Evolutionary conservation across 1,284 basidiomycete species (phyloP).

Genomic region (Xerocomus nothofagi): DNA sequence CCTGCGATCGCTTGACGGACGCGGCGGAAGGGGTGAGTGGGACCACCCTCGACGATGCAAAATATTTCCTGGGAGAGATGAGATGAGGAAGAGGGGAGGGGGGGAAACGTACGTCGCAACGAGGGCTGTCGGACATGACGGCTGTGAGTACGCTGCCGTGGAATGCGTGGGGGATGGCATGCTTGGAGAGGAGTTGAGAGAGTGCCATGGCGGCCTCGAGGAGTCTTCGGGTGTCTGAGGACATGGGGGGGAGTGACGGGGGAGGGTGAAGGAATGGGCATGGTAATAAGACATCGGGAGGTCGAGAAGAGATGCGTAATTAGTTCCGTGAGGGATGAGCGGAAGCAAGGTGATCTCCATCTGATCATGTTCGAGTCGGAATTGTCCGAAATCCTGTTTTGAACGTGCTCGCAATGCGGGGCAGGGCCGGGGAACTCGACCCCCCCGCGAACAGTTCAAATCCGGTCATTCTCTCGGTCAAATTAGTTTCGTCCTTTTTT

Average conservation of each 20-base stretch:
- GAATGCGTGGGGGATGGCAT: constrained; percentile 53
- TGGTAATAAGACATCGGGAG: too few relatives aligned
- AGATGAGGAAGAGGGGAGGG: constrained; percentile 1
- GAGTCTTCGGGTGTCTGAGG: constrained; percentile 47
- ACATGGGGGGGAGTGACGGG: constrained; percentile 35
- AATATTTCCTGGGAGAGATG: constrained; percentile 46
- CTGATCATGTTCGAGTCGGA: constrained; percentile 25
- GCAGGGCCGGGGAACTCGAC: constrained; percentile 14
- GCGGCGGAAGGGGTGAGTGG: constrained; percentile 51
- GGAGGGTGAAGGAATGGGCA: not conserved
- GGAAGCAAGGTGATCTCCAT: constrained; percentile 27
- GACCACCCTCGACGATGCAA: constrained; percentile 56
- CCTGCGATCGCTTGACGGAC: constrained; percentile 53
- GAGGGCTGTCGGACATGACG: constrained; percentile 46
- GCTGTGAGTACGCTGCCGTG: constrained; percentile 52
- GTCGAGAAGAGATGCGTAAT: constrained; percentile 23
- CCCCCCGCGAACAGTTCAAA: constrained; percentile 21
- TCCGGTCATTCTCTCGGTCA: constrained; percentile 1
- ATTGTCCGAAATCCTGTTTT: too few relatives aligned
- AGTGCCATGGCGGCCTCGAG: constrained; percentile 52
- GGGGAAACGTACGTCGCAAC: constrained; percentile 45
- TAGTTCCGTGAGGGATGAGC: constrained; percentile 29
- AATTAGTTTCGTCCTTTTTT: constrained; percentile 32
- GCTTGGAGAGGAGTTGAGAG: constrained; percentile 42
- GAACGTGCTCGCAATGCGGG: too few relatives aligned